These are phyloP conservation scores for Cunninghamia lanceolata DNA, from an alignment of 75 land plant species.

Conservation along the genomic window DNA sequence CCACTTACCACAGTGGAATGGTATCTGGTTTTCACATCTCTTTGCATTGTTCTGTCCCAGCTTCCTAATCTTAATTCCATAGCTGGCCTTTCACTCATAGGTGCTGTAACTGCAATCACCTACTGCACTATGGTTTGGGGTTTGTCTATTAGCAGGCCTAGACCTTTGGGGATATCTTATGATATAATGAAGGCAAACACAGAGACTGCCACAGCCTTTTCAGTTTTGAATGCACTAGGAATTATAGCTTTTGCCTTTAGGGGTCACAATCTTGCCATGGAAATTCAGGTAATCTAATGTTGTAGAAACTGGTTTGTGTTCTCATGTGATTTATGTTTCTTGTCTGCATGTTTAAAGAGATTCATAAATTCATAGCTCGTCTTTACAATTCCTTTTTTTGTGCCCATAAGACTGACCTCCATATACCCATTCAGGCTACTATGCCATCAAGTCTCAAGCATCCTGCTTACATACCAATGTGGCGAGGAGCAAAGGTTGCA, in stretches of 20 bases:
- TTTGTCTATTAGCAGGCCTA: constrained; percentile 38
- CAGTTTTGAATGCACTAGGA: constrained; percentile 56
- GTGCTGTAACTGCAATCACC: constrained; percentile 61
- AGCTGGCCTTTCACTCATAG: constrained; percentile 61
- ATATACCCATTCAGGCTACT: constrained; percentile 38
- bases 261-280: constrained; percentile 66
- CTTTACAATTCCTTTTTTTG: not conserved
- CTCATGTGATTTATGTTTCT: not conserved
- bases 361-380: not conserved
- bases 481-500: constrained; percentile 57
- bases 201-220: constrained; percentile 20
- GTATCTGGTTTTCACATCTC: constrained; percentile 58
- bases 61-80: constrained; percentile 69
- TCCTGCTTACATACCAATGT: constrained; percentile 57
- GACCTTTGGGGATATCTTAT: constrained; percentile 49
- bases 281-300: constrained; percentile 51
- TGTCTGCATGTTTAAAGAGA: not conserved
- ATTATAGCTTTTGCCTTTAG: constrained; percentile 61
- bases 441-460: constrained; percentile 63
- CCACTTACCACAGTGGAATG: constrained; percentile 53
- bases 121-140: constrained; percentile 55
- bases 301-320: not conserved
- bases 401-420: not conserved
- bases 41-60: constrained; percentile 63
- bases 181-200: constrained; percentile 14